Evolutionary conservation across 371 early-diverging fungal genomes (phyloP), one percentile per base, ranked within the genome.

Genomic region (Mortierella sp.): DNA sequence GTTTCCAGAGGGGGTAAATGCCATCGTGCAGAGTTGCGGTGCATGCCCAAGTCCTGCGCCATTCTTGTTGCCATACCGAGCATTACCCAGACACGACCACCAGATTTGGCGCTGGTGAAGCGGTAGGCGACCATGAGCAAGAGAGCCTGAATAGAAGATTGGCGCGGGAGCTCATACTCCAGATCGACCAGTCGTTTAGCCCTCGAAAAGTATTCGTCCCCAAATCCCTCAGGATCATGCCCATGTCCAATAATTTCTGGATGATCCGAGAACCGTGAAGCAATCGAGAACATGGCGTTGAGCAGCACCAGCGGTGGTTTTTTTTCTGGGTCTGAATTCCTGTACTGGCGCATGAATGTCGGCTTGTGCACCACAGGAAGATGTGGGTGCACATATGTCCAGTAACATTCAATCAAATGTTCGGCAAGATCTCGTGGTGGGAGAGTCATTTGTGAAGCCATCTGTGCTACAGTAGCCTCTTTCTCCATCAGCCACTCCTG

Each of bases 231-330:
- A 23, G 79, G 73, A 43, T 80, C 75, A 23, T 43, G 51, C 12
- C 60, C 60, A 15, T 60, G 28, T 10, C 71, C 81, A 43, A 64
- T 54, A n/a, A 80, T 74, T 47, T 80, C 81, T 19, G 88, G 85
- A 74, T 93, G 91, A 4, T 85, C 82, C 1, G 91, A 90, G 42
- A 89, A 89, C 43, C 90, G 85, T 4, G 94, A 90, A 5, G 93
- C 90, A 0, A 92, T 84, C 0, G 93, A 90, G 68, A 89, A 93
- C 66, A 95, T 92, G 9, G 93, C 86, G 74, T 92, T 90, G 68
- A 94, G 76, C 6, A 95, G 76, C 13, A 93, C 84, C 17, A 86
- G 86, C 3, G 91, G 86, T 17, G 86, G 88, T 29, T 68, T 55
- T 58, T 80, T 76, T 15, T 34, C 37, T 7, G 75, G 75, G n/a